Percentiles rank a stretch among this genome's conserved stretches.
Evolutionary conservation across 2,329 filamentous ascomycete genomes (phyloP).

Genomic region (Arthrobotrys megalospora): DNA sequence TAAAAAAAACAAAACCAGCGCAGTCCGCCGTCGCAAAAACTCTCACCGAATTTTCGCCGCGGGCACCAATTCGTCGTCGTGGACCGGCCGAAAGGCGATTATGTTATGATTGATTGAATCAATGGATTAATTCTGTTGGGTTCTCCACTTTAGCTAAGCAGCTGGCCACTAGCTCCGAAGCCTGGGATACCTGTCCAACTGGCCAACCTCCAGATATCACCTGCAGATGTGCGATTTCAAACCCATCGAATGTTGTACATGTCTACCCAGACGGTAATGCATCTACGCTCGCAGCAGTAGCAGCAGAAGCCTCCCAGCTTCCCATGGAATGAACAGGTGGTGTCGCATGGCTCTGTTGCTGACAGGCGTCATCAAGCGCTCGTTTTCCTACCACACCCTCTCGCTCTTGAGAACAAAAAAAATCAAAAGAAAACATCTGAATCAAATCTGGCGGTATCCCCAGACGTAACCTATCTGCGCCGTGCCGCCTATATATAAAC

Average conservation of each 20-base stretch:
- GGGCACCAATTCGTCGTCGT: slow-evolving; percentile 27
- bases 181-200: slow-evolving; percentile 24
- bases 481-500: slow-evolving; percentile 47
- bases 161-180: slow-evolving; percentile 28
- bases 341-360: slow-evolving; percentile 60
- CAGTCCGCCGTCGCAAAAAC: slow-evolving; percentile 41
- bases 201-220: slow-evolving; percentile 17
- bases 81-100: slow-evolving; percentile 40
- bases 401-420: slow-evolving; percentile 4
- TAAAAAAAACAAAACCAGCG: slow-evolving; percentile 39
- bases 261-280: neutral
- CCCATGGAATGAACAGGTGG: slow-evolving; percentile 55
- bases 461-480: slow-evolving; percentile 28
- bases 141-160: slow-evolving; percentile 26
- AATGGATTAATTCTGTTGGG: slow-evolving; percentile 21
- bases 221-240: slow-evolving; percentile 31
- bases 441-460: slow-evolving; percentile 33
- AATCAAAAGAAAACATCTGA: slow-evolving; percentile 34
- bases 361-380: slow-evolving; percentile 61
- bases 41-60: slow-evolving; percentile 44
- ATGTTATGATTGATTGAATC: neutral
- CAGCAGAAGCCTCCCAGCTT: slow-evolving; percentile 1
- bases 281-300: slow-evolving; percentile 13
- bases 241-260: slow-evolving; percentile 13
- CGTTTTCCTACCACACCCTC: slow-evolving; percentile 54